Base-by-base conservation (phyloP, 805 yeast genomes). In the Wickerhamiella kurtzmanii region DNA sequence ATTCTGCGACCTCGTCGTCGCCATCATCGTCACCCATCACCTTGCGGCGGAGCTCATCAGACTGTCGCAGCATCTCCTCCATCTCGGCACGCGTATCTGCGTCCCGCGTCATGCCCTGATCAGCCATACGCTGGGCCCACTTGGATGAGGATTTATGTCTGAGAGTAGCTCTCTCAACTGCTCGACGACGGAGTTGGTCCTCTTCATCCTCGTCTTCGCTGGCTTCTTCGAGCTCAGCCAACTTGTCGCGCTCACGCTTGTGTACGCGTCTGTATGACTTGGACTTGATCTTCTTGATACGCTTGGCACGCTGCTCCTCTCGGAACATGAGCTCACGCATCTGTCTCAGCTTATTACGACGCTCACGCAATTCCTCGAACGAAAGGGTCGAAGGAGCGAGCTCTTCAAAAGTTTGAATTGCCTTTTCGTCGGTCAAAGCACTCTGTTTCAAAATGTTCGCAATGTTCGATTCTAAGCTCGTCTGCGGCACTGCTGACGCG, bases 321-420 rank as follows among this genome's bases (percentile, higher is more conserved):
- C 97, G 74, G 68, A 87, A 92, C 95, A 89, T 85, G 52, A 89
- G 74, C 61, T 92, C 98, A 53, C 98, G 75, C 96, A 87, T 86
- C 59, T 82, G 66, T 55, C 97, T 75, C 55, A 89, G 71, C 64
- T 89, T 95, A 49, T 77, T 75, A 5, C 92, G 80, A 50, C 94
- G 73, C 60, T 79, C 77, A 47, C 69, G 67, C 67, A 89, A 66
- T 44, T 92, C 97, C 50, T 82, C 94, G 22, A 80, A 75, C 0
- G 92, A 73, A 63, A 89, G 66, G 58, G 81, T 80, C 1, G 95
- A 87, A 2, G 83, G 77, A 5, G 84, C 88, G 35, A 86, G 73
- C 46, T 88, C 84, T 63, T 89, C 96, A 63, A 87, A 88, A 3
- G 82, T 76, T n/a, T 87, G 77, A 54, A 82, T 84, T 45, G 80